phyloP scores from a whole-genome alignment of 176 grass and related monocot species.

The maize (Zea mays) region DNA sequence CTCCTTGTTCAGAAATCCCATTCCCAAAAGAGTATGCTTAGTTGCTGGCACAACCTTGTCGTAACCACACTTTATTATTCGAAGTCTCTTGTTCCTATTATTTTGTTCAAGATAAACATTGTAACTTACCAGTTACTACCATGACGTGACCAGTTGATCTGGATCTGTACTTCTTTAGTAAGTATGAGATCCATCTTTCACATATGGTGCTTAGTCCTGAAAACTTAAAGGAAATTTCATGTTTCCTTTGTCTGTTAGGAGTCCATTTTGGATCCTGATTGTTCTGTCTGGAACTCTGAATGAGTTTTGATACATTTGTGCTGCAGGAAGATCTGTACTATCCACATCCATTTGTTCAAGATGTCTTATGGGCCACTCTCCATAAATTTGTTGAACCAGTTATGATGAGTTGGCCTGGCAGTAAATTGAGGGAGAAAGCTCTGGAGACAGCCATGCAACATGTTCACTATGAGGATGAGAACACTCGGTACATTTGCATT shows the following conservation, averaged over 20 bases:
- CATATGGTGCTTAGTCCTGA: background rate
- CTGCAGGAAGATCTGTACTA: slow-evolving; percentile 97
- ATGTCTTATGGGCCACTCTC: slow-evolving; percentile 88
- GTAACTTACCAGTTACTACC: background rate
- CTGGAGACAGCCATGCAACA: slow-evolving; percentile 73
- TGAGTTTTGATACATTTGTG: slow-evolving; percentile 16
- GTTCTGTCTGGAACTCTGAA: background rate
- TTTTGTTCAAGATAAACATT: slow-evolving; percentile 19
- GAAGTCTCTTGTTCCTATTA: background rate
- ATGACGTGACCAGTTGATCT: background rate
- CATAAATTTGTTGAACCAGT: slow-evolving; percentile 93
- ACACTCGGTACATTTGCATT: slow-evolving; percentile 91
- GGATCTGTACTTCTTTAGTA: background rate
- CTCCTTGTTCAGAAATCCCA: slow-evolving; percentile 3
- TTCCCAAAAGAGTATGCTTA: background rate
- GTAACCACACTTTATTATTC: background rate
- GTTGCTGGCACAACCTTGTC: background rate
- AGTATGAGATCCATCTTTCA: background rate
- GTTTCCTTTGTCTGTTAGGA: slow-evolving; percentile 5
- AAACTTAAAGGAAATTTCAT: slow-evolving; percentile 3
- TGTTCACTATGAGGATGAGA: slow-evolving; percentile 98
- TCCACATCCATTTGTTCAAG: slow-evolving; percentile 84
- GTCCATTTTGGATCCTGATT: slow-evolving; percentile 20
- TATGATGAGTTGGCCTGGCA: slow-evolving; percentile 81
- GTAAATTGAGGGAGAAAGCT: slow-evolving; percentile 78